phyloP scores from a whole-genome alignment of 2,329 filamentous ascomycete species.

The Calycina herbarum region DNA sequence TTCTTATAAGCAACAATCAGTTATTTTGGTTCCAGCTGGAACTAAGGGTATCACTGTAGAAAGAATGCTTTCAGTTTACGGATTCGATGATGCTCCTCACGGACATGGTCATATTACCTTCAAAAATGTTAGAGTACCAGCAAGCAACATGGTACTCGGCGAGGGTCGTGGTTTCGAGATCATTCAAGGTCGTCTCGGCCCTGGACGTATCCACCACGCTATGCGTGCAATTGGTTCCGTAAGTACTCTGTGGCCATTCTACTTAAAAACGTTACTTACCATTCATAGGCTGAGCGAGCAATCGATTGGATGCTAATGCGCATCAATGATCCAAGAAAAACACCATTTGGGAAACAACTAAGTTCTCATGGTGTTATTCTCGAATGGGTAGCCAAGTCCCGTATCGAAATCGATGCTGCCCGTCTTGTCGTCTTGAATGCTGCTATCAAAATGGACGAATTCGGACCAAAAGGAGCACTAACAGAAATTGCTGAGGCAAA shows the following conservation, averaged over 20 bases:
- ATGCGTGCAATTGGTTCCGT: constrained; percentile 91
- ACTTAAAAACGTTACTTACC: constrained; percentile 21
- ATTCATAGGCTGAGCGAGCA: constrained; percentile 74
- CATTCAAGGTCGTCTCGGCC: constrained; percentile 93
- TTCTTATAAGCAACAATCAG: constrained; percentile 87
- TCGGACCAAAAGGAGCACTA: constrained; percentile 83
- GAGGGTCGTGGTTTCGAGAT: constrained; percentile 97
- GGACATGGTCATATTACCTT: constrained; percentile 94
- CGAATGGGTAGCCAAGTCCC: constrained; percentile 88
- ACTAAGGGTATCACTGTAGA: constrained; percentile 88
- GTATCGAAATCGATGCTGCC: constrained; percentile 91
- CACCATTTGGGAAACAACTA: constrained; percentile 85
- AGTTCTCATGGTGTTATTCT: constrained; percentile 91
- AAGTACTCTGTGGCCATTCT: constrained; percentile 36
- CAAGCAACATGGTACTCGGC: constrained; percentile 81
- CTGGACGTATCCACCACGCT: constrained; percentile 94
- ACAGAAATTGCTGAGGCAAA: constrained; percentile 96
- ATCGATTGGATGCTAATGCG: constrained; percentile 94
- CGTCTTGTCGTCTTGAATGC: constrained; percentile 91
- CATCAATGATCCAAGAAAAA: constrained; percentile 89
- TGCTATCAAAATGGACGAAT: constrained; percentile 89
- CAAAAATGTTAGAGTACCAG: constrained; percentile 84
- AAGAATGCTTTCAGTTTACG: constrained; percentile 91
- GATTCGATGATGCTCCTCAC: constrained; percentile 97
- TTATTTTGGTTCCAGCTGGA: constrained; percentile 80